Conservation (phyloP, 179 eudicot species). For the Silene coronaria region DNA sequence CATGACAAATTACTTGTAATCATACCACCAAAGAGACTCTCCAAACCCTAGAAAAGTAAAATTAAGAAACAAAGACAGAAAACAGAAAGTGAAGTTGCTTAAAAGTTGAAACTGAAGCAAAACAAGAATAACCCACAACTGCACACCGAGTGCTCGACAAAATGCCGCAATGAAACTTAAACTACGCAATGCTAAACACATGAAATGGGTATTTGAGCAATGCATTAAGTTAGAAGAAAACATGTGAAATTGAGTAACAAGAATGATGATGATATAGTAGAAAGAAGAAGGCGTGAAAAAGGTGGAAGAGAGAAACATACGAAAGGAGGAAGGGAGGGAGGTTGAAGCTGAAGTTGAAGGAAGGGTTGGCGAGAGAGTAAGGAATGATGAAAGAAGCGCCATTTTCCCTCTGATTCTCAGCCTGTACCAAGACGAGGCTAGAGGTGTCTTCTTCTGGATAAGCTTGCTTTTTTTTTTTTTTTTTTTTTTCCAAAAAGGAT, state of each 20-base stretch:
- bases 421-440: no score
- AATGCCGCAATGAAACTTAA: slow-evolving; percentile 24
- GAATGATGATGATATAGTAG: not conserved
- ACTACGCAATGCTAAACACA: not conserved
- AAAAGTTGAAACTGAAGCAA: not conserved
- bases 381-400: slow-evolving; percentile 33
- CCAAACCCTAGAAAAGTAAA: no score
- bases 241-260: not conserved
- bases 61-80: no score
- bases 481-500: not conserved
- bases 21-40: no score
- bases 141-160: slow-evolving; percentile 29
- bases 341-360: slow-evolving; percentile 11
- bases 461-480: no score
- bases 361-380: slow-evolving; percentile 24
- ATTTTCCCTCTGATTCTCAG: slow-evolving; percentile 11
- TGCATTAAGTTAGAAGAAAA: not conserved
- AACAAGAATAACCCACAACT: not conserved
- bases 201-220: slow-evolving; percentile 1
- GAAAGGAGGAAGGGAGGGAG: slow-evolving; percentile 10
- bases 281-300: not conserved
- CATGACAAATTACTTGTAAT: no score
- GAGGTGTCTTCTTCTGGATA: not conserved
- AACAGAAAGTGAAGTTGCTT: not conserved
- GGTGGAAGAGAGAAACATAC: slow-evolving; percentile 14